Conservation (phyloP, 2,329 filamentous ascomycete genomes). For the Fusarium albosuccineum region DNA sequence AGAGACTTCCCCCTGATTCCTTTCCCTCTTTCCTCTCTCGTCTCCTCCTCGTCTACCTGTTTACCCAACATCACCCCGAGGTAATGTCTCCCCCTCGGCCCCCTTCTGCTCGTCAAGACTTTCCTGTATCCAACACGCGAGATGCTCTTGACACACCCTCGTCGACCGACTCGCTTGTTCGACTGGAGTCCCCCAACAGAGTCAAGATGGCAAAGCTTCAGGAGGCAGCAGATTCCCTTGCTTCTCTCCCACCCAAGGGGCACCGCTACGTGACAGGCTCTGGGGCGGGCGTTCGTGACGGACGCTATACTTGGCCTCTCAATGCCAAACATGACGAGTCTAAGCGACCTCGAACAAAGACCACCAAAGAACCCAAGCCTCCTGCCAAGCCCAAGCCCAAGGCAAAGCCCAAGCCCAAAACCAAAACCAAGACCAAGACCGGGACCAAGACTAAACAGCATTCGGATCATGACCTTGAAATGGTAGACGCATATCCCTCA, state of each 20-base stretch:
- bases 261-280: conserved; percentile 30
- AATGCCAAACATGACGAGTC: background rate
- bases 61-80: conserved; percentile 3
- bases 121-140: conserved; percentile 21
- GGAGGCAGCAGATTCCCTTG: conserved; percentile 29
- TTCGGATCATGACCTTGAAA: conserved; percentile 21
- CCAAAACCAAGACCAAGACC: too few species aligned
- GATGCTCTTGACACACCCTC: conserved; percentile 8
- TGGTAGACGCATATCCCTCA: conserved; percentile 28
- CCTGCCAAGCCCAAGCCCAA: conserved; percentile 16
- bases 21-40: background rate
- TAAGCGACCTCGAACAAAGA: conserved; percentile 26
- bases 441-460: conserved; percentile 4
- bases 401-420: too few species aligned
- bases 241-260: conserved; percentile 8
- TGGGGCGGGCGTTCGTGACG: conserved; percentile 18
- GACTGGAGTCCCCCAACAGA: conserved; percentile 6
- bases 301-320: conserved; percentile 29
- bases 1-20: background rate
- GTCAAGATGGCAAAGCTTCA: conserved; percentile 23
- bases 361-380: conserved; percentile 12
- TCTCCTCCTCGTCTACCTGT: background rate
- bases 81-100: conserved; percentile 18
- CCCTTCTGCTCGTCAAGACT: conserved; percentile 11
- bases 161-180: background rate